Evolutionary conservation across 768 basidiomycete genomes (phyloP).

Genomic region (Lanmaoa pseudosensibilis): DNA sequence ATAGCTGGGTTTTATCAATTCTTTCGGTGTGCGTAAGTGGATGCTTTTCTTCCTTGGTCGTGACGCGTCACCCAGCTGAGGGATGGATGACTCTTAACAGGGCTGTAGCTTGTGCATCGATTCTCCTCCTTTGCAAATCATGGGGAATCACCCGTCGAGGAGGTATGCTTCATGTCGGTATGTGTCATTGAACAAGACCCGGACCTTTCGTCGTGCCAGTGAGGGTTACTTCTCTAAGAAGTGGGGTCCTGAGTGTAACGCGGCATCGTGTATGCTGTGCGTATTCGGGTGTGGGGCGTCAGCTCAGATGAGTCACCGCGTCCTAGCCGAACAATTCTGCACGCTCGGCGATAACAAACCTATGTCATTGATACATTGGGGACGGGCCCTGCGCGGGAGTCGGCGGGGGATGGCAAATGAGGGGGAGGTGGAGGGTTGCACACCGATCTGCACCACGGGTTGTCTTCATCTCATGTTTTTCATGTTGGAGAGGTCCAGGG

Average conservation of each 20-base stretch:
- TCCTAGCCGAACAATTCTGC: background rate
- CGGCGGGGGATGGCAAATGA: no score
- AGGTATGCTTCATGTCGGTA: background rate
- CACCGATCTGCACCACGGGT: background rate
- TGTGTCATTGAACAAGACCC: conserved; percentile 1
- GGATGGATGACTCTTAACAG: background rate
- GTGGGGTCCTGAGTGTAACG: no score
- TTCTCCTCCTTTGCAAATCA: background rate
- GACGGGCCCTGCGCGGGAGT: background rate
- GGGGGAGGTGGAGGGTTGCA: background rate
- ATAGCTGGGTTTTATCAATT: conserved; percentile 6
- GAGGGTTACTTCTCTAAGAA: no score
- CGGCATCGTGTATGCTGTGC: background rate
- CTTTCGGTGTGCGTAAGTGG: no score
- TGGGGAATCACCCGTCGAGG: background rate
- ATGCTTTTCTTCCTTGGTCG: no score
- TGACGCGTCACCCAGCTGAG: no score
- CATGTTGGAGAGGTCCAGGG: background rate
- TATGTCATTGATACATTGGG: no score
- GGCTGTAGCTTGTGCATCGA: conserved; percentile 6
- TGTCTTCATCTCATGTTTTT: background rate
- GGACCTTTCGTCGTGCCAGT: background rate
- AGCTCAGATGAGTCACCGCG: background rate
- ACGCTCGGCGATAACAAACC: no score
- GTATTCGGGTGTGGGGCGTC: background rate